phyloP scores from a whole-genome alignment of 1,284 basidiomycete species.

The Xerocomus minutiporus region DNA sequence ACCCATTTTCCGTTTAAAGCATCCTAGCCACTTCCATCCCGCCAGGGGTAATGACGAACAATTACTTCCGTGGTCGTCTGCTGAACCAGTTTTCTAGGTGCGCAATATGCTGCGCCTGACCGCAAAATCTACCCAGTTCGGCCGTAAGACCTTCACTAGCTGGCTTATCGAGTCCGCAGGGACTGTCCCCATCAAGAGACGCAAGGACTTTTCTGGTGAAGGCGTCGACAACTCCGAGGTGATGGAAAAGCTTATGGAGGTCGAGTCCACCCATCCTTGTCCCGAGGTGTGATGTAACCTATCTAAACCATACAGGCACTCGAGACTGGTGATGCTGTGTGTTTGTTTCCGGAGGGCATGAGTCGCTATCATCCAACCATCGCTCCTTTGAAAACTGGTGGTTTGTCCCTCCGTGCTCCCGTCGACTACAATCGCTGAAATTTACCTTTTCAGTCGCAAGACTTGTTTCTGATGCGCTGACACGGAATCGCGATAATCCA shows the following conservation, averaged over 20 bases:
- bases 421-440: conserved; percentile 4
- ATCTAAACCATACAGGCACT: conserved; percentile 49
- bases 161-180: conserved; percentile 86
- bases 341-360: conserved; percentile 79
- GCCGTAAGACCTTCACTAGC: conserved; percentile 74
- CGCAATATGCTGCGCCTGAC: conserved; percentile 80
- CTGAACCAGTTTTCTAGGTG: conserved; percentile 30
- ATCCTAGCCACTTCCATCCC: conserved; percentile 69
- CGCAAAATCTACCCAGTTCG: conserved; percentile 82
- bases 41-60: conserved; percentile 43
- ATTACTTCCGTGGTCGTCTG: neutral
- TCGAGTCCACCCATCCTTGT: conserved; percentile 21
- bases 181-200: conserved; percentile 74
- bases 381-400: conserved; percentile 80
- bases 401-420: conserved; percentile 35
- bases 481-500: conserved; percentile 62
- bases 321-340: conserved; percentile 73
- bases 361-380: conserved; percentile 80
- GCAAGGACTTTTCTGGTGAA: conserved; percentile 59
- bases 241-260: conserved; percentile 67
- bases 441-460: conserved; percentile 55
- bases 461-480: conserved; percentile 72
- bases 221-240: conserved; percentile 61
- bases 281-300: neutral
- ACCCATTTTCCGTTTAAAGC: conserved; percentile 33